Base-by-base conservation (phyloP, 2,329 filamentous ascomycete species). In the Pseudogymnoascus pannorum region DNA sequence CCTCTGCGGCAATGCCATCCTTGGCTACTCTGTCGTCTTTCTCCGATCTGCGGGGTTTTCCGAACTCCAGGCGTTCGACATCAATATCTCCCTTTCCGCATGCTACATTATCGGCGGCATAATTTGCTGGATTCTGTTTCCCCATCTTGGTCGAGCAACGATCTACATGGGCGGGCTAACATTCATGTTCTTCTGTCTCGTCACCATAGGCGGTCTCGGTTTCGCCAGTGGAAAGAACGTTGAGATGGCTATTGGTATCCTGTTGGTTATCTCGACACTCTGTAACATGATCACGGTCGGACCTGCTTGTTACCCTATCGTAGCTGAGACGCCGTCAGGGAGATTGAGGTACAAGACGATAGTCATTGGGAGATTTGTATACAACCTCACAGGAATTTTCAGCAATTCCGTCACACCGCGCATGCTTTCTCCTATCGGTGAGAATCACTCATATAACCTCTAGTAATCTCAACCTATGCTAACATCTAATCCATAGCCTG, bases 121-220 rank as follows among this genome's bases (percentile, higher is more conserved):
- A 5, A 71, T 75, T 20, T 76, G 72, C 60, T 78, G 75, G 75
- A 63, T 74, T 11, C 66, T 77, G 2, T 75, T 77, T 63, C 72
- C 73, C 2, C 71, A 74, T 24, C 40, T 77, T 16, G 76, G 76
- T 1, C 67, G 76, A 4, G 70, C 72, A 2, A 77, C 75, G 0
- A 72, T 78, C 7, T 77, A 77, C 36, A 75, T 77, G 69, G 64
- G 63, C 3, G 76, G 76, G 0, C 59, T 77, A 61, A 64, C 68
- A 0, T 70, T 75, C 60, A 75, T 77, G 73, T 75, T 77, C 60
- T 65, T 72, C 40, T 72, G 72, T 29, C 72, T 87, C 11, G 88
- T 82, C 75, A 80, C 83, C 66, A 82, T 95, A 76, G 91, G 91
- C 54, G 90, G 89, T 26, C 81, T 95, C 48, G 92, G 96, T 75